Evolutionary conservation across 1,139 yeast genomes (phyloP).

Genomic region (Kurtzmaniella quercitrusa): DNA sequence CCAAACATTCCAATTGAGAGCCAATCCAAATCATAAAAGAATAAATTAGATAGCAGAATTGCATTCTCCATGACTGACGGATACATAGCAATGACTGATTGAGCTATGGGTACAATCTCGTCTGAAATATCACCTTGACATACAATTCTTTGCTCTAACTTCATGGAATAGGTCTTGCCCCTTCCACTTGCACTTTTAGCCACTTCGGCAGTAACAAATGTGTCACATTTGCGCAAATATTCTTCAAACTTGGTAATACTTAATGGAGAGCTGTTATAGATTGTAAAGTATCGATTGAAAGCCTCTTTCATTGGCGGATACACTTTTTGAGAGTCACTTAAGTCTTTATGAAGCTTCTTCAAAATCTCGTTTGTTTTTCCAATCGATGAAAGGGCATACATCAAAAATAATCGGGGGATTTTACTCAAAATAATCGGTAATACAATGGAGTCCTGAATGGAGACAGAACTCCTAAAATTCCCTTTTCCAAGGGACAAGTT

Average conservation of each 20-base stretch:
- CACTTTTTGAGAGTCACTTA: conserved; percentile 36
- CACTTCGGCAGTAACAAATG: conserved; percentile 28
- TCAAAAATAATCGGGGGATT: conserved; percentile 65
- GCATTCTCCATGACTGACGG: conserved; percentile 32
- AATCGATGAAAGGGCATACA: conserved; percentile 66
- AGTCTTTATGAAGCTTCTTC: conserved; percentile 40
- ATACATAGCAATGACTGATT: conserved; percentile 30
- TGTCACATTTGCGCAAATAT: conserved; percentile 50
- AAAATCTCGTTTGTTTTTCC: conserved; percentile 62
- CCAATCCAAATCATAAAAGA: conserved; percentile 72
- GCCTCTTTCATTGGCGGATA: conserved; percentile 55
- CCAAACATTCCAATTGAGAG: conserved; percentile 42
- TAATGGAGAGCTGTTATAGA: conserved; percentile 53
- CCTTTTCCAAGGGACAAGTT: conserved; percentile 24
- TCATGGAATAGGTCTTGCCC: conserved; percentile 34
- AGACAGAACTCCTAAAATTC: neutral
- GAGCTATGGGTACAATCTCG: conserved; percentile 32
- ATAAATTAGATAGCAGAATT: conserved; percentile 45
- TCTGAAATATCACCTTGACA: conserved; percentile 58
- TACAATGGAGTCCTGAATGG: conserved; percentile 33
- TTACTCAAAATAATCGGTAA: conserved; percentile 58
- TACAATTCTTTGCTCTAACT: conserved; percentile 61
- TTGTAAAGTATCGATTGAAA: conserved; percentile 48
- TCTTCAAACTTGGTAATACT: conserved; percentile 59
- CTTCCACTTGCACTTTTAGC: conserved; percentile 16